Evolutionary conservation across 2,329 filamentous ascomycete genomes (phyloP), one percentile per base, ranked within the genome.

Genomic region (Beauveria sp.): DNA sequence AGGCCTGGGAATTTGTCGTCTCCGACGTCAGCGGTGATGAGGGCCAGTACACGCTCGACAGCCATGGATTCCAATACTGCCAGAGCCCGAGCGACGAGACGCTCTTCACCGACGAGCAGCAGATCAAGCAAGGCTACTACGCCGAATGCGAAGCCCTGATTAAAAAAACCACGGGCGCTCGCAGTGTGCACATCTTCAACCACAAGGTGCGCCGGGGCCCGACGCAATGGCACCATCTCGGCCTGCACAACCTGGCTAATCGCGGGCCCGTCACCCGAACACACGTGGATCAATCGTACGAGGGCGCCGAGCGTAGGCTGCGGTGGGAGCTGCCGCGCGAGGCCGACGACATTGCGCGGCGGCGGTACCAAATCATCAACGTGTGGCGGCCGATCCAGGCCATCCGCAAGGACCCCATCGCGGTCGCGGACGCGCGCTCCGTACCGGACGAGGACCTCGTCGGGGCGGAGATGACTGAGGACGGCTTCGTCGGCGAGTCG

Each of bases 91-190:
- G 70, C 64, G 40, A 40, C 2, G 67, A 76, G 51, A 63, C 66
- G n/a, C 66, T 67, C 2, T 79, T 77, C 61, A 62, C 66, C 3
- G 80, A 87, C 69, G 84, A 88, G 55, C 79, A 80, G 3, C 75
- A 77, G 28, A 86, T 93, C 67, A 77, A 82, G 66, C 66, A 73
- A 1, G 74, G 79, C 28, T 93, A 92, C 75, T 93, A 92, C 71
- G 82, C 85, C 0, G 89, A 92, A 70, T 83, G 89, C 24, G 84
- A 87, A 71, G 73, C 83, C 56, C 73, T 92, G 28, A 69, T 92
- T 0, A 87, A 85, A 58, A 78, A 83, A 2, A 77, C 72, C 2
- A 87, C 85, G 26, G 81, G 83, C 3, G 80, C 86, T n/a, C 63
- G 67, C 14, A 77, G 80, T n/a, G 77, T 91, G 9, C 74, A 88